Conservation (phyloP, 2,329 filamentous ascomycete species). For the Exophiala spinifera region DNA sequence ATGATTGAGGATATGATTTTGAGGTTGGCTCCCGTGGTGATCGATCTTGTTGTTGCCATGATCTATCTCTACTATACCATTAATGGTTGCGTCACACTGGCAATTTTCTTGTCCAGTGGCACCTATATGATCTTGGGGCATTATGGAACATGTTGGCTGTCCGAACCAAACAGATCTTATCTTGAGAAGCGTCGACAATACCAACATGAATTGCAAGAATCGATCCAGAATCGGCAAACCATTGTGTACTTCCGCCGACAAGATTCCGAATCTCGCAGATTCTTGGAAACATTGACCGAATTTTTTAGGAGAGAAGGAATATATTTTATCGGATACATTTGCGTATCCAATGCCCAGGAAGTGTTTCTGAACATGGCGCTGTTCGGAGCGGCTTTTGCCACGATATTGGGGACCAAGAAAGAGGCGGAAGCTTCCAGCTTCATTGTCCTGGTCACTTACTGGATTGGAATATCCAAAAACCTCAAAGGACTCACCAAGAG, state of each 20-base stretch:
- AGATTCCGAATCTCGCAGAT: constrained; percentile 51
- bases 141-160: constrained; percentile 38
- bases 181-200: constrained; percentile 47
- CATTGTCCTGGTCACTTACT: constrained; percentile 63
- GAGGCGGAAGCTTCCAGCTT: constrained; percentile 56
- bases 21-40: constrained; percentile 54
- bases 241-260: constrained; percentile 57
- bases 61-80: constrained; percentile 60
- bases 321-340: not conserved
- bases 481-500: constrained; percentile 49
- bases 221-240: constrained; percentile 58
- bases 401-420: constrained; percentile 50
- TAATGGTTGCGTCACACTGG: constrained; percentile 56
- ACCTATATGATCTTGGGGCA: constrained; percentile 52
- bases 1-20: too few species aligned
- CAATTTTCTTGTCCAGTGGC: constrained; percentile 45
- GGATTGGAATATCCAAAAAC: constrained; percentile 50
- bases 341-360: too few species aligned
- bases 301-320: not conserved
- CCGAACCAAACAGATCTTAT: constrained; percentile 37
- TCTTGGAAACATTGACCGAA: constrained; percentile 30
- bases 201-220: constrained; percentile 54
- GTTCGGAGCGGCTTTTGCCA: constrained; percentile 49
- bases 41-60: constrained; percentile 61
- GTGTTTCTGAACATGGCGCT: constrained; percentile 48